A percentile compares a stretch with the other conserved stretches of the same genome.
Conservation (phyloP, 1,139 yeast species). For the Zygosaccharomyces sapae region DNA sequence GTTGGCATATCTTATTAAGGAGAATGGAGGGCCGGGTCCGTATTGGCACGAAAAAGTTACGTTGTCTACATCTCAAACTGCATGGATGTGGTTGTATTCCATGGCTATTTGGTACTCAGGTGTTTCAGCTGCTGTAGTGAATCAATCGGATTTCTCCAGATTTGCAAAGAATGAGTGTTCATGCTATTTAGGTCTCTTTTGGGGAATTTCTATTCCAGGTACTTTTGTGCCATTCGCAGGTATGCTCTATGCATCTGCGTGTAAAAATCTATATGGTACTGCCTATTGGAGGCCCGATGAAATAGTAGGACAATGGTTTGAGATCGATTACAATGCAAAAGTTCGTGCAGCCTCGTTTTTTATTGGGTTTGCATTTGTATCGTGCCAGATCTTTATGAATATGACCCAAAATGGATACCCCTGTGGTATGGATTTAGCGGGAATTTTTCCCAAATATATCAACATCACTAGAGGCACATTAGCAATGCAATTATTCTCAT, state of each 20-base stretch:
- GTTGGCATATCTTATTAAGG: constrained; percentile 29
- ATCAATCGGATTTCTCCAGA: constrained; percentile 45
- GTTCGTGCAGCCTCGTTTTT: constrained; percentile 36
- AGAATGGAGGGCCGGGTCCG: constrained; percentile 31
- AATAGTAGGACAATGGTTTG: constrained; percentile 27
- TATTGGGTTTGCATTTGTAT: constrained; percentile 30
- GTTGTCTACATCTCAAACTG: constrained; percentile 23
- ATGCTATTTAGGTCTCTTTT: constrained; percentile 28
- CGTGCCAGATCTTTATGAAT: constrained; percentile 33
- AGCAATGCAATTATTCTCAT: constrained; percentile 36
- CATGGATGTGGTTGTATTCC: constrained; percentile 36
- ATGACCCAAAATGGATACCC: constrained; percentile 36
- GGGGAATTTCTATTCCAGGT: constrained; percentile 36
- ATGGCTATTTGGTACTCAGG: constrained; percentile 38
- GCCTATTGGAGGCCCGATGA: constrained; percentile 35
- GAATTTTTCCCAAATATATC: constrained; percentile 35
- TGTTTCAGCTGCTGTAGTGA: constrained; percentile 41
- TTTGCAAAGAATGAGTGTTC: constrained; percentile 35
- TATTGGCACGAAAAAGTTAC: constrained; percentile 24
- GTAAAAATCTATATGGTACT: constrained; percentile 25
- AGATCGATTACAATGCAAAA: constrained; percentile 21
- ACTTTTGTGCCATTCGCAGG: constrained; percentile 42
- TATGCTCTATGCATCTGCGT: constrained; percentile 37
- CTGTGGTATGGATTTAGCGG: constrained; percentile 40
- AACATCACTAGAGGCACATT: constrained; percentile 38